Evolutionary conservation across 2,329 filamentous ascomycete species (phyloP).

Genomic region (Septoria linicola): DNA sequence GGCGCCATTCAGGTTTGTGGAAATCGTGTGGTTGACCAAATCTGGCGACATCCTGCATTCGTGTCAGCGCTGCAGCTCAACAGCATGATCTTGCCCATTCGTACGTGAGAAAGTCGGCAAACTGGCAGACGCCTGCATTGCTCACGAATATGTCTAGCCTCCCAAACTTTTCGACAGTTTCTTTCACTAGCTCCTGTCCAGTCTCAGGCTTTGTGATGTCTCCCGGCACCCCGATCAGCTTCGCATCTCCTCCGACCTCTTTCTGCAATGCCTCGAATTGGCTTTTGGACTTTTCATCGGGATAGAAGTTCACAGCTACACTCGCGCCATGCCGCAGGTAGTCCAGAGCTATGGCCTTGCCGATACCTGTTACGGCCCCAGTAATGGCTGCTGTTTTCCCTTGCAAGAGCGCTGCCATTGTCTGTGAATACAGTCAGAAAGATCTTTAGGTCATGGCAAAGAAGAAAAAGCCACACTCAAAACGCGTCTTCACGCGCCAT

Average conservation of each 20-base stretch:
- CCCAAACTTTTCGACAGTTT: constrained; percentile 62
- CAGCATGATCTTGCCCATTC: constrained; percentile 6
- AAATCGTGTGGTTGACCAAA: constrained; percentile 69
- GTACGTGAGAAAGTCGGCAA: constrained; percentile 78
- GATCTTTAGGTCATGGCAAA: not conserved
- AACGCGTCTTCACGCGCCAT: constrained; percentile 19
- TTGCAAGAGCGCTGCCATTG: constrained; percentile 52
- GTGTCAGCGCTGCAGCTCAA: constrained; percentile 7
- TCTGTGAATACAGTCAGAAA: constrained; percentile 1
- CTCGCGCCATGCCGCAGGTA: constrained; percentile 75
- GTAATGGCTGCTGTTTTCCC: constrained; percentile 84
- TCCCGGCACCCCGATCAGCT: constrained; percentile 67
- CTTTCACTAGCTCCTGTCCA: constrained; percentile 64
- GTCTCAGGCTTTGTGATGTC: constrained; percentile 76
- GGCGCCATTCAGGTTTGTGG: constrained; percentile 82
- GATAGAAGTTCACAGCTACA: constrained; percentile 79
- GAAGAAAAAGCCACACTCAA: not conserved
- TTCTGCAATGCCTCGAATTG: constrained; percentile 51
- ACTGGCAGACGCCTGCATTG: constrained; percentile 86
- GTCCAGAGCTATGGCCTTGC: constrained; percentile 76
- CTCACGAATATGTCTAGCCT: constrained; percentile 69
- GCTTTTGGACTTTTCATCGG: constrained; percentile 49
- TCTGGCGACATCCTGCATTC: constrained; percentile 60
- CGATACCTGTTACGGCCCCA: constrained; percentile 82
- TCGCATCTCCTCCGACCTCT: constrained; percentile 40